A percentile compares a stretch with the other conserved stretches of the same genome.
phyloP scores from a whole-genome alignment of 2,329 filamentous ascomycete species.

The Cladosporium sp. region DNA sequence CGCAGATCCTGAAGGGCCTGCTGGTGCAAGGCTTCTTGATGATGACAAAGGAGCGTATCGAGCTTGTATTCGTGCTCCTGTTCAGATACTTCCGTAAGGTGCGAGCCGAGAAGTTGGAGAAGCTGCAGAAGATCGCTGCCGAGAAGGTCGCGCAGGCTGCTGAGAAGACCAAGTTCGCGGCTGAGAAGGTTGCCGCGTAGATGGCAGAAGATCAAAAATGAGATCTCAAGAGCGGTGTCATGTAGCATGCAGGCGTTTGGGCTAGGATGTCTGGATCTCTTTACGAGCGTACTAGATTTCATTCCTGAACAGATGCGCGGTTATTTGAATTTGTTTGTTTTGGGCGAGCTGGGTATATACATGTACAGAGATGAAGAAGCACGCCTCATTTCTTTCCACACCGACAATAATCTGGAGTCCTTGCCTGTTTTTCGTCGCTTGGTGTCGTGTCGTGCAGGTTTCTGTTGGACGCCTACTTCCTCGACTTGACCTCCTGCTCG shows the following conservation, averaged over 20 bases:
- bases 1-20: constrained; percentile 89
- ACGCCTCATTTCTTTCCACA: background rate
- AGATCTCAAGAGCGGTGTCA: background rate
- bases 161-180: constrained; percentile 45
- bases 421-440: background rate
- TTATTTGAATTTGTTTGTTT: constrained; percentile 7
- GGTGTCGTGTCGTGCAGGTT: background rate
- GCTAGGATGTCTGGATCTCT: background rate
- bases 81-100: constrained; percentile 77
- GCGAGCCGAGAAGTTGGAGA: constrained; percentile 67
- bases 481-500: constrained; percentile 69
- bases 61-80: constrained; percentile 81
- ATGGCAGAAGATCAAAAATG: background rate
- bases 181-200: constrained; percentile 14
- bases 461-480: constrained; percentile 53
- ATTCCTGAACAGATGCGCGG: background rate
- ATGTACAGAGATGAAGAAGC: constrained; percentile 28
- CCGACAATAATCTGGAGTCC: background rate
- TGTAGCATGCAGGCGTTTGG: constrained; percentile 13
- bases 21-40: constrained; percentile 94
- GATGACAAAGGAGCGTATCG: constrained; percentile 98
- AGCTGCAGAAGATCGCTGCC: constrained; percentile 64
- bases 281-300: background rate
- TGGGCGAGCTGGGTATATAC: constrained; percentile 18
- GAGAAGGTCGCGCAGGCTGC: constrained; percentile 42